These are phyloP conservation scores for Monosporozyma solicola DNA, from an alignment of 805 yeast genomes.

Conservation along the genomic window DNA sequence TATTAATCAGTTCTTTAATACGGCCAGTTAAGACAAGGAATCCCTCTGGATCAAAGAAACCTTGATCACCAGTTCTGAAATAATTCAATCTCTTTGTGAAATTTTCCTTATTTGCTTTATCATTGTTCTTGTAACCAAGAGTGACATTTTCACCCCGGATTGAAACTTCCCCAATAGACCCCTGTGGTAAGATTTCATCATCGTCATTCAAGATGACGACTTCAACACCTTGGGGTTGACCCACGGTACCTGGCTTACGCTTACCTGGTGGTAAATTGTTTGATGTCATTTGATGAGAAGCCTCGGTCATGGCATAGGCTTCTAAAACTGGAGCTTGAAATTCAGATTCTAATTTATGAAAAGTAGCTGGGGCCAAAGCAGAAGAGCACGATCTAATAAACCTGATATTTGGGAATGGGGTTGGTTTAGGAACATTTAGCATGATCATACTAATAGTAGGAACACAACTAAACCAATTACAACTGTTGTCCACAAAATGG, in stretches of 20 bases:
- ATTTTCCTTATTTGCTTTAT: constrained; percentile 58
- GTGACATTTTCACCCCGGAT: constrained; percentile 63
- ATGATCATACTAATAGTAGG: constrained; percentile 69
- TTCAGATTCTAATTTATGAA: constrained; percentile 45
- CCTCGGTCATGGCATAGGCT: constrained; percentile 78
- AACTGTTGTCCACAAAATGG: constrained; percentile 41
- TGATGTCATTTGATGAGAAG: constrained; percentile 73
- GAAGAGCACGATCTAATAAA: constrained; percentile 69
- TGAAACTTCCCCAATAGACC: constrained; percentile 58
- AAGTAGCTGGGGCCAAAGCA: constrained; percentile 57
- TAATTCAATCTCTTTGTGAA: constrained; percentile 48
- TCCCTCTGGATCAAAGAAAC: constrained; percentile 49
- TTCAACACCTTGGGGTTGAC: constrained; percentile 62
- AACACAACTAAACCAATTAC: constrained; percentile 70
- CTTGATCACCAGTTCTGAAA: constrained; percentile 78
- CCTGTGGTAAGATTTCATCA: constrained; percentile 40
- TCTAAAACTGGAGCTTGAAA: constrained; percentile 63
- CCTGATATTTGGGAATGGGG: constrained; percentile 44
- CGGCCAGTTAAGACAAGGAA: constrained; percentile 58
- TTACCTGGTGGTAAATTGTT: constrained; percentile 57
- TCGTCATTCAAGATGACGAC: constrained; percentile 46
- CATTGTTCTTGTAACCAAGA: constrained; percentile 61
- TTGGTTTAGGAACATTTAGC: constrained; percentile 43
- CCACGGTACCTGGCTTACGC: constrained; percentile 65
- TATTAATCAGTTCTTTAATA: constrained; percentile 62